A percentile compares a stretch with the other conserved stretches of the same genome.
phyloP scores from a whole-genome alignment of 2,329 filamentous ascomycete species.

The Metarhizium album region DNA sequence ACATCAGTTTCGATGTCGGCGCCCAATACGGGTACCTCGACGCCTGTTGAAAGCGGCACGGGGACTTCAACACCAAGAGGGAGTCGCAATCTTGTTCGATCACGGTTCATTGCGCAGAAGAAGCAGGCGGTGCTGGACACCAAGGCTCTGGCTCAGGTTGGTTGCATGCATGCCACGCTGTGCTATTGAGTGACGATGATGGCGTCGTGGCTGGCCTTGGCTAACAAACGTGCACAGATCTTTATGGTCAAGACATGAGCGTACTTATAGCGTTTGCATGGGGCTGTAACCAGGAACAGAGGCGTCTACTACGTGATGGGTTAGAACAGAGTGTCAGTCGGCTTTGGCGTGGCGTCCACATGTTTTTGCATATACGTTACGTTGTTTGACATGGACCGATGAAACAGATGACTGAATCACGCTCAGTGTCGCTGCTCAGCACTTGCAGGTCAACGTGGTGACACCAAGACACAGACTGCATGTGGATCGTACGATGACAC shows the following conservation, averaged over 20 bases:
- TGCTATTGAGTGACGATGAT: not conserved
- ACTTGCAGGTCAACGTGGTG: not conserved
- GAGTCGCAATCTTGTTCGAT: conserved; percentile 62
- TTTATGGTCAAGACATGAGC: conserved; percentile 52
- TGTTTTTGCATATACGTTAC: not conserved
- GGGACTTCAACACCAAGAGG: conserved; percentile 35
- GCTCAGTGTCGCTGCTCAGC: not conserved
- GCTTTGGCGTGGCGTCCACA: not conserved
- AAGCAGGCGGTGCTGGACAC: conserved; percentile 71
- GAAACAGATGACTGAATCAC: not conserved
- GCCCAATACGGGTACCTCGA: conserved; percentile 24
- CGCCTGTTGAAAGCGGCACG: conserved; percentile 29
- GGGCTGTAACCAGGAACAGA: not conserved
- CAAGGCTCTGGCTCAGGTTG: conserved; percentile 76
- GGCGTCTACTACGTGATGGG: not conserved
- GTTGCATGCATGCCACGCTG: conserved; percentile 11
- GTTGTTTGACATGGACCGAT: not conserved
- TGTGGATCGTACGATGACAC: not conserved
- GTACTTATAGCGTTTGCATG: not conserved
- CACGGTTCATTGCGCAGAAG: conserved; percentile 82
- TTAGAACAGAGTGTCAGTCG: not conserved
- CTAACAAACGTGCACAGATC: conserved; percentile 35
- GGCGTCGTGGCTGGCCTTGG: not conserved
- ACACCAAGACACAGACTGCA: not conserved
- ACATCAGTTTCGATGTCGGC: conserved; percentile 14